These are phyloP conservation scores for Lunasporangiospora selenospora DNA, from an alignment of 192 early-diverging fungal species.

Conservation along the genomic window DNA sequence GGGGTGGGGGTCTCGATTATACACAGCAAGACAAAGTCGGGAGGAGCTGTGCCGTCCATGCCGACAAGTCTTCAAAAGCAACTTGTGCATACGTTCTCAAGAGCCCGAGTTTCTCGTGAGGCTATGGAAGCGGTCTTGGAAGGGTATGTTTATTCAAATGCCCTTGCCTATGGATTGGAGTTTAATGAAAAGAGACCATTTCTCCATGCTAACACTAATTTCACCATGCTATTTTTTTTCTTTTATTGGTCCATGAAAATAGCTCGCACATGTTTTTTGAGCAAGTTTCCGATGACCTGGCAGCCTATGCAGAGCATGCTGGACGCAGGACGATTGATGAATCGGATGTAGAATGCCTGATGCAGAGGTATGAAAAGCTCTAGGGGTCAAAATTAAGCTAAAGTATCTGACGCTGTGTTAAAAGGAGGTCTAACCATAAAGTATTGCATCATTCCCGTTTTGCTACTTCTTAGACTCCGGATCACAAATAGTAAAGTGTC, in stretches of 20 bases:
- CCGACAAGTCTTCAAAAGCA: conserved; percentile 41
- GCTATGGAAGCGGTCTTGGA: conserved; percentile 48
- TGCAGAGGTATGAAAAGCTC: conserved; percentile 35
- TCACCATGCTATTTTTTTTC: too few species aligned
- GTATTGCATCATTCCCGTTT: too few species aligned
- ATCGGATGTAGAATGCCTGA: conserved; percentile 40
- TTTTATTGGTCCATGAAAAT: too few species aligned
- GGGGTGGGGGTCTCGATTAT: too few species aligned
- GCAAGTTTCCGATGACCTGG: conserved; percentile 43
- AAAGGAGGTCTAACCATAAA: too few species aligned
- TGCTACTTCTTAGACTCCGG: conserved; percentile 23
- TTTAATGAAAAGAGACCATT: not conserved
- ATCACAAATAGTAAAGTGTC: conserved; percentile 36
- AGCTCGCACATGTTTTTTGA: conserved; percentile 51
- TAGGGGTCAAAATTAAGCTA: too few species aligned
- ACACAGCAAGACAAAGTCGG: too few species aligned
- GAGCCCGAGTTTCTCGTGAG: conserved; percentile 36
- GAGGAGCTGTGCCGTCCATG: conserved; percentile 42
- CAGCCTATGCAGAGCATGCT: conserved; percentile 48
- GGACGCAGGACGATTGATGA: conserved; percentile 48
- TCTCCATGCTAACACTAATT: too few species aligned
- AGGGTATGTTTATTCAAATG: conserved; percentile 24
- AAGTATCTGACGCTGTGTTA: too few species aligned
- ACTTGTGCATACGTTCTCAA: conserved; percentile 39
- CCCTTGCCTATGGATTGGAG: not conserved